Conservation (phyloP, 2,329 filamentous ascomycete genomes). For the Tolypocladium tropicale region DNA sequence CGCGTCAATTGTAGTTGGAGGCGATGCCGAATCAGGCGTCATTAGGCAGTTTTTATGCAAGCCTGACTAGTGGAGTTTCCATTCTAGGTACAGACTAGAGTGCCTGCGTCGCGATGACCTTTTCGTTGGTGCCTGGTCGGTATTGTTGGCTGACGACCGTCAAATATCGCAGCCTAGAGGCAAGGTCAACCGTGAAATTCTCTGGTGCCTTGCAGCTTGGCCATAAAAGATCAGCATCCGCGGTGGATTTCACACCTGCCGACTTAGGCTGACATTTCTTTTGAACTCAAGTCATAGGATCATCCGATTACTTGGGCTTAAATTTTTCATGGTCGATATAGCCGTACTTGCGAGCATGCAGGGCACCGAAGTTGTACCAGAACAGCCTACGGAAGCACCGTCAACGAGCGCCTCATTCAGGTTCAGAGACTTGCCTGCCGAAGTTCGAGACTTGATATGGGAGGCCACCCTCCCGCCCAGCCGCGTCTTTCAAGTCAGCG, state of each 20-base stretch:
- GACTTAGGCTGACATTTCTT: too few relatives aligned
- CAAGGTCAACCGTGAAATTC: background rate
- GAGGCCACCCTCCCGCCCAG: constrained; percentile 13
- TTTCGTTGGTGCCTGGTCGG: background rate
- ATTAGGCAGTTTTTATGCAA: background rate
- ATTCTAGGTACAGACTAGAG: too few relatives aligned
- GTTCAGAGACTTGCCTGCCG: constrained; percentile 11
- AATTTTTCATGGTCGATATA: too few relatives aligned
- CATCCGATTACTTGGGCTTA: too few relatives aligned
- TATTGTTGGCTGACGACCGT: background rate
- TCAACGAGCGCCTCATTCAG: background rate
- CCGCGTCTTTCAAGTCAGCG: constrained; percentile 20
- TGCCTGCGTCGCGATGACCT: background rate
- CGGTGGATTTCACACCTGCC: too few relatives aligned
- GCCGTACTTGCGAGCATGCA: background rate
- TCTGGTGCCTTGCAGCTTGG: background rate
- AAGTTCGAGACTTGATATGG: constrained; percentile 19
- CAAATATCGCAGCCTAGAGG: background rate
- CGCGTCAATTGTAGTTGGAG: background rate
- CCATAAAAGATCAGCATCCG: too few relatives aligned
- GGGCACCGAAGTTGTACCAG: background rate
- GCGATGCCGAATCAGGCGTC: too few relatives aligned
- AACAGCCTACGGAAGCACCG: background rate
- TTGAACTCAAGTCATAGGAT: too few relatives aligned
- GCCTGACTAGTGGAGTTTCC: background rate